These are phyloP conservation scores for Cadophora gregata DNA, from an alignment of 2,329 filamentous ascomycete species.

Conservation along the genomic window DNA sequence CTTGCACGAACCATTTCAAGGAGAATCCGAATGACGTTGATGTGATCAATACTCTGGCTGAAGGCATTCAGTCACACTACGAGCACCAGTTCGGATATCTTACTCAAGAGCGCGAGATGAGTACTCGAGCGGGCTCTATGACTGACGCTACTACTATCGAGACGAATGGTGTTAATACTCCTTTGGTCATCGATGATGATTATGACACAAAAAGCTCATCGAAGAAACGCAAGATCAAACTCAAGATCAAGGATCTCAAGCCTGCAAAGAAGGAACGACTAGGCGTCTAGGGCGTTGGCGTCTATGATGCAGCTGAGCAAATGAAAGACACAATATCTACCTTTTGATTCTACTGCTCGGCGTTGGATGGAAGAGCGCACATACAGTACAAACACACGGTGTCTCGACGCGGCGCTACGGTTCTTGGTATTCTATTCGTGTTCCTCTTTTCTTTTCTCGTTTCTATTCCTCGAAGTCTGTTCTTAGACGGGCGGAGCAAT, in stretches of 20 bases:
- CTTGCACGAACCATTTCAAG: constrained; percentile 49
- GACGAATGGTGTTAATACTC: constrained; percentile 40
- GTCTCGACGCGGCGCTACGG: neutral
- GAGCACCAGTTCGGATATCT: constrained; percentile 29
- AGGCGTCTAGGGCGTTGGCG: neutral
- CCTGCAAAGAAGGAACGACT: constrained; percentile 20
- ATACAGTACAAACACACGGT: neutral
- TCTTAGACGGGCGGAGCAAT: neutral
- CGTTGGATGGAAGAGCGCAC: neutral
- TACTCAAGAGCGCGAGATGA: constrained; percentile 20
- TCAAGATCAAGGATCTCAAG: constrained; percentile 1
- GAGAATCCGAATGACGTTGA: constrained; percentile 39
- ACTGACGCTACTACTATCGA: constrained; percentile 46
- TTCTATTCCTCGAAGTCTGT: neutral
- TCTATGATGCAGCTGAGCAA: neutral
- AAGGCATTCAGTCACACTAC: constrained; percentile 38
- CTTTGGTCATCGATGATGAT: constrained; percentile 34
- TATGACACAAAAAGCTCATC: constrained; percentile 20
- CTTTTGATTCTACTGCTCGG: neutral
- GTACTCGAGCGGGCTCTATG: constrained; percentile 35
- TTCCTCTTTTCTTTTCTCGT: neutral
- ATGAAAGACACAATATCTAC: too few species aligned
- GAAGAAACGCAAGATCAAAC: constrained; percentile 30
- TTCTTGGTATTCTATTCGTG: neutral
- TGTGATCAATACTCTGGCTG: constrained; percentile 41